A percentile compares a stretch with the other conserved stretches of the same genome.
Conservation (phyloP, 73 alveolate species). For the Tetrahymena malaccensis region DNA sequence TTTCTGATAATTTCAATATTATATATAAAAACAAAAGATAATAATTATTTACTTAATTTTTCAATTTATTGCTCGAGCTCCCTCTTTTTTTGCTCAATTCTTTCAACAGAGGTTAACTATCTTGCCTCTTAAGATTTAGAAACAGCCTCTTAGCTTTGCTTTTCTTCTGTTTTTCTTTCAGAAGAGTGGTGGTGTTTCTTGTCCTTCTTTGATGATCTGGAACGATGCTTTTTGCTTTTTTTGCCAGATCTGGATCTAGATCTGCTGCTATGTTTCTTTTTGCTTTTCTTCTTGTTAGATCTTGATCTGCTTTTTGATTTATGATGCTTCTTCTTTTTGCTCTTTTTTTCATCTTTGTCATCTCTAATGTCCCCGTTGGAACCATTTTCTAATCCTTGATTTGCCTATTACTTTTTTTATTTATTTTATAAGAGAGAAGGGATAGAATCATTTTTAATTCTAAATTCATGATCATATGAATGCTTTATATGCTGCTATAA, state of each 20-base stretch:
- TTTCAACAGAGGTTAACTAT: neutral
- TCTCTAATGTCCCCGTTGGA: neutral
- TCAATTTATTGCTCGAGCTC: neutral
- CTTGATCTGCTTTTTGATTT: neutral
- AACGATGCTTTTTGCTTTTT: neutral
- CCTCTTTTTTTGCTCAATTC: neutral
- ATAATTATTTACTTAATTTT: neutral
- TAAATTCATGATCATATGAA: neutral
- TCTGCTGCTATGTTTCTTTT: neutral
- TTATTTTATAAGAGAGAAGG: neutral
- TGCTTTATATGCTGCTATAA: neutral
- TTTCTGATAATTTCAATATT: too few relatives aligned
- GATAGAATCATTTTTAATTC: neutral
- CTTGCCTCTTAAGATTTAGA: neutral
- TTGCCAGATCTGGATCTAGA: neutral
- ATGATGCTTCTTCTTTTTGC: neutral
- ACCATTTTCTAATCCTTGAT: neutral
- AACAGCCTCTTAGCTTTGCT: neutral
- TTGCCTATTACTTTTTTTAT: neutral
- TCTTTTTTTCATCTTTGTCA: neutral
- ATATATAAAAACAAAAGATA: too few relatives aligned
- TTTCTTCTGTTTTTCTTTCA: neutral
- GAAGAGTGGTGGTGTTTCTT: neutral
- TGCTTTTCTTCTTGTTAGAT: neutral
- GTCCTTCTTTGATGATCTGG: neutral